Conservation (phyloP, 2,329 filamentous ascomycete genomes). For the Cadophora gregata region DNA sequence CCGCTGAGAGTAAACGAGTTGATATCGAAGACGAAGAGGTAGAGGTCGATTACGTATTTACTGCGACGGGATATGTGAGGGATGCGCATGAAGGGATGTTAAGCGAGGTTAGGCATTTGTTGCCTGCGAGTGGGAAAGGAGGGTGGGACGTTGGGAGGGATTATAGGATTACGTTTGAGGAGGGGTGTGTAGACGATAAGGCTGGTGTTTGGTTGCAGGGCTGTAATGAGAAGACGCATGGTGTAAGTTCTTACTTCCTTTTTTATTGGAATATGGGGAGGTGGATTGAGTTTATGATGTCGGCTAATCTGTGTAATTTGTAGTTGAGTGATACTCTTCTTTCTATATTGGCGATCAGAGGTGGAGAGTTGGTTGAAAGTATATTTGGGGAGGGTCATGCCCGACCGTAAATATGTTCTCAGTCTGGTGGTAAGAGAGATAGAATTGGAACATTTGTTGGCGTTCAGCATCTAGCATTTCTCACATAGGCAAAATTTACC, state of each 20-base stretch:
- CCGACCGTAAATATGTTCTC: neutral
- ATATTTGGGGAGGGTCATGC: constrained; percentile 61
- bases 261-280: too few relatives aligned
- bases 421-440: neutral
- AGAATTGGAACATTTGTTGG: neutral
- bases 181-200: constrained; percentile 67
- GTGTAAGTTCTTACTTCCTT: constrained; percentile 64
- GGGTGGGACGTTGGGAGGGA: constrained; percentile 75
- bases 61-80: constrained; percentile 85
- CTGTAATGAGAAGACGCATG: constrained; percentile 91
- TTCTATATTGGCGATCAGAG: constrained; percentile 76
- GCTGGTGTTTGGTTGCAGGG: constrained; percentile 92
- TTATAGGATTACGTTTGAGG: constrained; percentile 77
- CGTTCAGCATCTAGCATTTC: constrained; percentile 9
- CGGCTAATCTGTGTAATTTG: constrained; percentile 6
- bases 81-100: constrained; percentile 82
- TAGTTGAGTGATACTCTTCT: constrained; percentile 82
- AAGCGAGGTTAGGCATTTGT: constrained; percentile 66
- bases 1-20: constrained; percentile 41
- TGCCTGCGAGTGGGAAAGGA: constrained; percentile 57
- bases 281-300: too few relatives aligned
- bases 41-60: constrained; percentile 80
- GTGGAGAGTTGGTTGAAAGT: constrained; percentile 77
- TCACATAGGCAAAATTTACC: neutral
- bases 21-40: constrained; percentile 46